A percentile compares a stretch with the other conserved stretches of the same genome.
These are phyloP conservation scores for Ganoderma boninense DNA, from an alignment of 1,284 basidiomycete genomes.

Conservation along the genomic window DNA sequence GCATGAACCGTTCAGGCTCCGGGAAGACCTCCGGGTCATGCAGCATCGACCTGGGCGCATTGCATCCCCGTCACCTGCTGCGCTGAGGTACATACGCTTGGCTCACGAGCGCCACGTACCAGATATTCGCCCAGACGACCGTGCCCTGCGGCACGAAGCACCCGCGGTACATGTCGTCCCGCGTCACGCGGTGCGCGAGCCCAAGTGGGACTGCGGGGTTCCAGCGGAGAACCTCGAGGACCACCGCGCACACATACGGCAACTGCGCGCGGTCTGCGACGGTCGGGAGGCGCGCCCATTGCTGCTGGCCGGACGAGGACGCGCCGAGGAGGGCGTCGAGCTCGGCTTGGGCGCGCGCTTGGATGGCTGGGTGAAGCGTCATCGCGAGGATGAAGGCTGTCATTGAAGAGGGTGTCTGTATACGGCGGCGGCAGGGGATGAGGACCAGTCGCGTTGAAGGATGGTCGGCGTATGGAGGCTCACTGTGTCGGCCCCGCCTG, in stretches of 20 bases:
- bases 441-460: too few species aligned
- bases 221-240: constrained; percentile 47
- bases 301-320: background rate
- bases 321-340: constrained; percentile 44
- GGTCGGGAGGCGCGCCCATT: constrained; percentile 41
- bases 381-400: constrained; percentile 47
- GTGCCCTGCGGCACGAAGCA: constrained; percentile 40
- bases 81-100: too few species aligned
- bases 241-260: constrained; percentile 47
- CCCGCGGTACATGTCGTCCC: constrained; percentile 41
- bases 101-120: constrained; percentile 35
- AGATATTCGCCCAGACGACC: constrained; percentile 47
- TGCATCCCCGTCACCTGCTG: background rate
- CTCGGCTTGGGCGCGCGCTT: constrained; percentile 46
- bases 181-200: constrained; percentile 40
- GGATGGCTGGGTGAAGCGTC: constrained; percentile 45
- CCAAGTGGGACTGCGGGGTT: constrained; percentile 41
- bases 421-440: background rate
- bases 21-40: constrained; percentile 38
- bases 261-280: constrained; percentile 42
- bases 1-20: constrained; percentile 37
- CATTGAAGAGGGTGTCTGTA: constrained; percentile 40
- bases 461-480: constrained; percentile 6
- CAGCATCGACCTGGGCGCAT: constrained; percentile 39
- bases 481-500: constrained; percentile 45